Conservation (phyloP, 1,284 basidiomycete genomes). For the Flammula alnicola region DNA sequence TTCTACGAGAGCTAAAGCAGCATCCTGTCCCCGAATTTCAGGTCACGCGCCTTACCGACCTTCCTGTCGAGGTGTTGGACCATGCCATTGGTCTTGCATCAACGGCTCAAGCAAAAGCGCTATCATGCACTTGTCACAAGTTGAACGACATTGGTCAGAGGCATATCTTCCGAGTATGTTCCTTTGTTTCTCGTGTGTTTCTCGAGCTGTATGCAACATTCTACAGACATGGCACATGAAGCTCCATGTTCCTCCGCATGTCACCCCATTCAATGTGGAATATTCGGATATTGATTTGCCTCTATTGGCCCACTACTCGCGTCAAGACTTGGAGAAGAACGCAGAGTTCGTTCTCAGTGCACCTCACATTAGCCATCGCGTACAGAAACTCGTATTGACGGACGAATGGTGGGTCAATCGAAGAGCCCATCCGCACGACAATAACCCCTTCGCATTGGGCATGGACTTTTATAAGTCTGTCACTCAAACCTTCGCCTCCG, state of each 20-base stretch:
- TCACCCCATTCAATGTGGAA: constrained; percentile 24
- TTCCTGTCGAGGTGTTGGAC: constrained; percentile 26
- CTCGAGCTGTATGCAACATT: no score
- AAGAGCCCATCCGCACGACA: constrained; percentile 21
- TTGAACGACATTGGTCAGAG: constrained; percentile 24
- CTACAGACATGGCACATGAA: constrained; percentile 23
- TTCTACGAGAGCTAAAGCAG: constrained; percentile 23
- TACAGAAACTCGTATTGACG: constrained; percentile 21
- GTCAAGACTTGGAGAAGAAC: constrained; percentile 22
- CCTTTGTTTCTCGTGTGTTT: no score
- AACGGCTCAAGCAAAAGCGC: constrained; percentile 16
- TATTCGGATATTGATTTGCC: constrained; percentile 22
- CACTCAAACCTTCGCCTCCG: constrained; percentile 16
- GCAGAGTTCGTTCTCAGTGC: constrained; percentile 18
- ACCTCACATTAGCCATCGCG: constrained; percentile 18
- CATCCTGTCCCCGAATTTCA: constrained; percentile 24
- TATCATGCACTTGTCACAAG: constrained; percentile 21
- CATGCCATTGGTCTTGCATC: constrained; percentile 18
- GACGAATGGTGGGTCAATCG: constrained; percentile 29
- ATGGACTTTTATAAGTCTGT: constrained; percentile 22
- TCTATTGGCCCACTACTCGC: constrained; percentile 16
- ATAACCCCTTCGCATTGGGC: constrained; percentile 24
- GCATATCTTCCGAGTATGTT: constrained; percentile 23
- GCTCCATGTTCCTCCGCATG: constrained; percentile 21
- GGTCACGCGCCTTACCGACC: constrained; percentile 16